Conservation (phyloP, 768 basidiomycete species). For the Cystobasidium tubakii region DNA sequence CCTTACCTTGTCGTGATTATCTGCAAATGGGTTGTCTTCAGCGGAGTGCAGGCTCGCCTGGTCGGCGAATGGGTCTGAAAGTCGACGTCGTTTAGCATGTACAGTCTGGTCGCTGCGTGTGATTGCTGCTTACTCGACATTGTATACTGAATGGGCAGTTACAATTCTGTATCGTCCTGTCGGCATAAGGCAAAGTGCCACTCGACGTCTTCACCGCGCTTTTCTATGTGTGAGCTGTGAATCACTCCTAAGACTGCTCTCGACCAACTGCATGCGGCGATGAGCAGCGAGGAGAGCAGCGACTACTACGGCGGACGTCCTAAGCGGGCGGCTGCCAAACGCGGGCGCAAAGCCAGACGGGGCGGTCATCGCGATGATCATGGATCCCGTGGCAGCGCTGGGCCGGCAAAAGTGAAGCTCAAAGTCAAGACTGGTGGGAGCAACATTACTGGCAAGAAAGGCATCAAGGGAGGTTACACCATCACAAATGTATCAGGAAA, state of each 20-base stretch:
- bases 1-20: constrained; percentile 1
- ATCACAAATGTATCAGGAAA: constrained; percentile 26
- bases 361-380: neutral
- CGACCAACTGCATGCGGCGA: neutral
- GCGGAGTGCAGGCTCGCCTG: constrained; percentile 4
- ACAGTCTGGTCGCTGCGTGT: no score
- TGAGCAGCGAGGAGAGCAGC: neutral
- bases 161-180: neutral
- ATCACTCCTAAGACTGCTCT: neutral
- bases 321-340: neutral
- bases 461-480: constrained; percentile 10
- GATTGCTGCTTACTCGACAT: neutral
- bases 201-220: neutral
- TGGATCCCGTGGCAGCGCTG: neutral
- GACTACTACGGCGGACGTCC: constrained; percentile 20
- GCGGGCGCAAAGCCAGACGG: neutral
- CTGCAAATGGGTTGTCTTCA: constrained; percentile 35
- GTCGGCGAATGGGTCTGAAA: constrained; percentile 27
- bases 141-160: neutral
- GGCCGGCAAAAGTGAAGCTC: constrained; percentile 32
- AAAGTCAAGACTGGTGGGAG: constrained; percentile 30
- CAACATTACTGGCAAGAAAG: constrained; percentile 15
- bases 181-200: neutral
- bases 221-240: neutral
- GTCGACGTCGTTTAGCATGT: neutral